Conservation (phyloP, 108 stramenopile species). For the Discostella stelligeroides region DNA sequence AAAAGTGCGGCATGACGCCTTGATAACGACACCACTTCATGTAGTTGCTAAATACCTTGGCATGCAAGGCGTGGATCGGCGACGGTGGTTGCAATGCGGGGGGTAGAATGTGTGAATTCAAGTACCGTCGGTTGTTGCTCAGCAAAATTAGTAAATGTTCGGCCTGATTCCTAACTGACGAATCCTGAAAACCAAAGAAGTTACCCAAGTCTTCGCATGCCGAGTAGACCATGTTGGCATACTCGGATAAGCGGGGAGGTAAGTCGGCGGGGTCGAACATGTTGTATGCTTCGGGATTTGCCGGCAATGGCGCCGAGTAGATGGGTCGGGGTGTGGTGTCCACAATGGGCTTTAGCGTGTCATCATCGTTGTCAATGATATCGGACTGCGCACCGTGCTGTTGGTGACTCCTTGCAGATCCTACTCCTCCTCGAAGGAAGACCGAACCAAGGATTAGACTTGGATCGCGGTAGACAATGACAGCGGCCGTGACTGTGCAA, state of each 20-base stretch:
- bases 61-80: slow-evolving; percentile 92
- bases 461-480: slow-evolving; percentile 65
- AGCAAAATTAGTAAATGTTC: slow-evolving; percentile 94
- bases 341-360: slow-evolving; percentile 46
- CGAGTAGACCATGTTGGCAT: slow-evolving; percentile 92
- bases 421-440: neutral
- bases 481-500: slow-evolving; percentile 55
- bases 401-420: slow-evolving; percentile 20
- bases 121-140: slow-evolving; percentile 95
- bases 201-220: slow-evolving; percentile 93
- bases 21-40: slow-evolving; percentile 95
- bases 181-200: slow-evolving; percentile 92
- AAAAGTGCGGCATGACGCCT: slow-evolving; percentile 89
- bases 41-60: slow-evolving; percentile 97
- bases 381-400: slow-evolving; percentile 16
- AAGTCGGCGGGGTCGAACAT: slow-evolving; percentile 92
- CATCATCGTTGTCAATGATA: slow-evolving; percentile 27
- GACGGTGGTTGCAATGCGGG: slow-evolving; percentile 80
- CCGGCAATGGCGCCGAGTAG: slow-evolving; percentile 32
- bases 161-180: slow-evolving; percentile 94
- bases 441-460: slow-evolving; percentile 7
- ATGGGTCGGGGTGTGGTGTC: slow-evolving; percentile 46
- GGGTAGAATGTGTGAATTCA: slow-evolving; percentile 85
- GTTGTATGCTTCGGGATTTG: slow-evolving; percentile 66
- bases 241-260: slow-evolving; percentile 88